Conservation (phyloP, 148 eudicot species). For the Camellia lanceoleosa region DNA sequence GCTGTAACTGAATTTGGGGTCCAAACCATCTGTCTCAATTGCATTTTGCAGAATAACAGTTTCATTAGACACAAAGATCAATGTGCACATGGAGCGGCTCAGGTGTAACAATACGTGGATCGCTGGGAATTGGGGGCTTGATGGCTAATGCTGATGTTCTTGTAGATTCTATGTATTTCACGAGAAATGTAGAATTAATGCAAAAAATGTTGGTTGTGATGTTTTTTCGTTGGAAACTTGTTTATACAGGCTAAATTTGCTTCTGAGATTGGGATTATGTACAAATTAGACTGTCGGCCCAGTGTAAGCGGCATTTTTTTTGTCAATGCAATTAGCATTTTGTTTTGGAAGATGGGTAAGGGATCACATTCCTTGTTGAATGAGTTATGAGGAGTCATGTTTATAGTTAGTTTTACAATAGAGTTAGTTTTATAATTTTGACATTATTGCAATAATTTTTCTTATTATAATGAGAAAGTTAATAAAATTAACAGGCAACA, state of each 20-base stretch:
- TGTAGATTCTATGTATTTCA: not conserved
- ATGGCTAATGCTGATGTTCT: conserved; percentile 4
- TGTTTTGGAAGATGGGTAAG: not conserved
- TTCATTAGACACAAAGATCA: not conserved
- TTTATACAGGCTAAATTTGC: not conserved
- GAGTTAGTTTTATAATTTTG: not conserved
- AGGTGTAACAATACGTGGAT: not conserved
- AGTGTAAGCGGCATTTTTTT: not conserved
- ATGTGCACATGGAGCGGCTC: not conserved
- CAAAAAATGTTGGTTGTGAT: not conserved
- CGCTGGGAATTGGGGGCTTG: not conserved
- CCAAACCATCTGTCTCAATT: not conserved
- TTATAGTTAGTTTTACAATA: no score
- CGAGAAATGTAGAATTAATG: not conserved
- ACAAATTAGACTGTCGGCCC: not conserved
- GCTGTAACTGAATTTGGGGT: not conserved
- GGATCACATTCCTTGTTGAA: not conserved
- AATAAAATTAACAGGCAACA: no score
- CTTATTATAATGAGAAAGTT: no score
- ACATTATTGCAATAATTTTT: not conserved
- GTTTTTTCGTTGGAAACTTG: not conserved
- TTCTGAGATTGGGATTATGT: not conserved
- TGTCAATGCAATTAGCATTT: not conserved
- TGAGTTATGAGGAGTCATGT: not conserved
- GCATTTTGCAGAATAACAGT: not conserved